Base-by-base conservation (phyloP, 1,284 basidiomycete species). In the Boletus semigastroideus region DNA sequence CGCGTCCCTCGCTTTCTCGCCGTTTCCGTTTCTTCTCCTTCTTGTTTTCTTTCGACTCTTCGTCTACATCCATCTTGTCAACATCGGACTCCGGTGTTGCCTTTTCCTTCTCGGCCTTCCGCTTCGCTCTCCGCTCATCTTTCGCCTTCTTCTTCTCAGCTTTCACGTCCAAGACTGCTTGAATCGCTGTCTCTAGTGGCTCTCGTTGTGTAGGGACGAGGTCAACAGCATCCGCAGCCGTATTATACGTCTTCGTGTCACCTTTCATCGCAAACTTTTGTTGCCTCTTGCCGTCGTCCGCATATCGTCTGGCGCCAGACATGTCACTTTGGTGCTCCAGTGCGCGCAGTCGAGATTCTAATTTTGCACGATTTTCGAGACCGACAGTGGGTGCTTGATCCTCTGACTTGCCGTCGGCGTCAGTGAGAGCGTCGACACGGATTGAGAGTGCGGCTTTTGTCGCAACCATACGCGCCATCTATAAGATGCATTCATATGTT, bases 391-490 rank as follows among this genome's bases (percentile, higher is more conserved):
- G 86, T 16, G 92, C 89, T 11, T 78, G 74, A 28, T 84, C 75
- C 54, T 90, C 90, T 1, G 92, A 92, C 73, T 98, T 97, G 65
- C 85, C 90, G 56, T 98, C 93, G 22, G 87, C 79, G 59, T 98
- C 95, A 25, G 95, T 90, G 40, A 99, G 85, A 7, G 96, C 96
- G 63, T 99, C 96, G 40, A 98, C 90, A 71, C 96, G 94, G 64
- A 96, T 94, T 5, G 95, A 97, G 11, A 99, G 83, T 1, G 96
- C 92, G 5, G 96, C 88, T 78, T 98, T 98, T 55, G 96, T 98
- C 36, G 96, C 94, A 28, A 98, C 94, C 96, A 99, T 99, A 62
- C 97, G 90, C 13, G 97, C 97, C 96, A 99, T 98, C 87, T 91
- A 54, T 1, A 34, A 49, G 48, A 31, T 43, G 13, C 40, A 40